Conservation (phyloP, 2,329 filamentous ascomycete species). For the Teratosphaeria zuluensis region DNA sequence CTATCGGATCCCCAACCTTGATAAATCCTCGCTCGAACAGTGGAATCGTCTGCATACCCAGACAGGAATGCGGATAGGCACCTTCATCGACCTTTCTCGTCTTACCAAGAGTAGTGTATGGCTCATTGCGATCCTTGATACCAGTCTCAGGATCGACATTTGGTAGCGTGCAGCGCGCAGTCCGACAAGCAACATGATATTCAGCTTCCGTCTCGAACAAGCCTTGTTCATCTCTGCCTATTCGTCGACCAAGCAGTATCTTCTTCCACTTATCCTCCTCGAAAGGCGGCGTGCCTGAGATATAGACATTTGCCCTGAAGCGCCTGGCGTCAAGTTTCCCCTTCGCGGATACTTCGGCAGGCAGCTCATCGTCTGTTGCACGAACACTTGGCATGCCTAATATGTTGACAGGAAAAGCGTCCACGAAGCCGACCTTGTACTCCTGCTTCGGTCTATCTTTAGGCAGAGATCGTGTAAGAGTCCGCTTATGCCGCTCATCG, state of each 20-base stretch:
- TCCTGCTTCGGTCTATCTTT: conserved; percentile 55
- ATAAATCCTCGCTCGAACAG: conserved; percentile 18
- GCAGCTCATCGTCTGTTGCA: conserved; percentile 49
- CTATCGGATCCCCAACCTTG: conserved; percentile 22
- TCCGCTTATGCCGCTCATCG: conserved; percentile 43
- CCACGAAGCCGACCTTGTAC: conserved; percentile 57
- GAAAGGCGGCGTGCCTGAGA: conserved; percentile 54
- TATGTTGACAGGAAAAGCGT: conserved; percentile 62
- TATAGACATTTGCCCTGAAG: conserved; percentile 64
- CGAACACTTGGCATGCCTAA: conserved; percentile 56
- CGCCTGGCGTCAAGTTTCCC: conserved; percentile 50
- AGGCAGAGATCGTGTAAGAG: conserved; percentile 54
- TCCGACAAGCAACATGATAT: conserved; percentile 52
- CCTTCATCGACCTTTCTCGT: conserved; percentile 22
- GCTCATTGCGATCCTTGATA: conserved; percentile 27
- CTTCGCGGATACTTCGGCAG: conserved; percentile 36
- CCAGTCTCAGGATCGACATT: conserved; percentile 58
- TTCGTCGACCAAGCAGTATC: conserved; percentile 41
- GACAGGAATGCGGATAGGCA: conserved; percentile 21
- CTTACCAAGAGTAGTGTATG: conserved; percentile 19
- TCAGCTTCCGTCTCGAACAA: conserved; percentile 26
- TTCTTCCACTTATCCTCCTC: conserved; percentile 62
- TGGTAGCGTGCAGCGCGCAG: conserved; percentile 60
- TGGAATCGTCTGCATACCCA: conserved; percentile 26
- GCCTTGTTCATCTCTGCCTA: conserved; percentile 5